phyloP scores from a whole-genome alignment of 2,329 filamentous ascomycete species.

The Colletotrichum godetiae region DNA sequence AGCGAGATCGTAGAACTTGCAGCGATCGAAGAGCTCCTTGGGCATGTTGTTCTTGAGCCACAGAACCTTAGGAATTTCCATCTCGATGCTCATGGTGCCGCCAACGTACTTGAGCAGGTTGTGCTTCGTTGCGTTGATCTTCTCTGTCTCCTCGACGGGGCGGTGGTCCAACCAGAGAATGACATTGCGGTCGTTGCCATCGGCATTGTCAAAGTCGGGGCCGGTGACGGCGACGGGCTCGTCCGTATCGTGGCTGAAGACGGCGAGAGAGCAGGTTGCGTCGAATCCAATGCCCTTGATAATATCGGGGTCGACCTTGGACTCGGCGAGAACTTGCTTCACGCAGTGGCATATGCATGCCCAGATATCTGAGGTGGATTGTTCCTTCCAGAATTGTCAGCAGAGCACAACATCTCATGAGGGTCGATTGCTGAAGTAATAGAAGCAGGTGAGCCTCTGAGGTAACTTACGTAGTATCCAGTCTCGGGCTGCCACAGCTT shows the following conservation, averaged over 20 bases:
- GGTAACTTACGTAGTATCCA: conserved; percentile 74
- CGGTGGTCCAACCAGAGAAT: conserved; percentile 98
- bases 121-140: conserved; percentile 93
- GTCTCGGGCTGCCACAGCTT: conserved; percentile 83
- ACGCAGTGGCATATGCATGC: conserved; percentile 91
- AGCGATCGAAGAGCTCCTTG: conserved; percentile 85
- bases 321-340: conserved; percentile 82
- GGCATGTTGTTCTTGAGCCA: conserved; percentile 99
- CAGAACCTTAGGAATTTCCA: conserved; percentile 98
- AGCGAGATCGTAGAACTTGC: conserved; percentile 96
- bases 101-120: conserved; percentile 96
- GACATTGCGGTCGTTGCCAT: conserved; percentile 89
- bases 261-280: conserved; percentile 95
- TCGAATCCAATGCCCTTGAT: conserved; percentile 97
- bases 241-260: conserved; percentile 89
- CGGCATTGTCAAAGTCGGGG: conserved; percentile 79
- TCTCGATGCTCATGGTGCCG: conserved; percentile 98
- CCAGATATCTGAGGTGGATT: conserved; percentile 99
- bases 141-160: conserved; percentile 87
- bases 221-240: conserved; percentile 92
- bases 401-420: neutral
- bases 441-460: neutral
- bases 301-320: conserved; percentile 78
- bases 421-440: neutral
- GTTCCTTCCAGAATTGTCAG: conserved; percentile 68